Evolutionary conservation across 306 rosid species (phyloP).

Genomic region (Castanopsis chinensis): DNA sequence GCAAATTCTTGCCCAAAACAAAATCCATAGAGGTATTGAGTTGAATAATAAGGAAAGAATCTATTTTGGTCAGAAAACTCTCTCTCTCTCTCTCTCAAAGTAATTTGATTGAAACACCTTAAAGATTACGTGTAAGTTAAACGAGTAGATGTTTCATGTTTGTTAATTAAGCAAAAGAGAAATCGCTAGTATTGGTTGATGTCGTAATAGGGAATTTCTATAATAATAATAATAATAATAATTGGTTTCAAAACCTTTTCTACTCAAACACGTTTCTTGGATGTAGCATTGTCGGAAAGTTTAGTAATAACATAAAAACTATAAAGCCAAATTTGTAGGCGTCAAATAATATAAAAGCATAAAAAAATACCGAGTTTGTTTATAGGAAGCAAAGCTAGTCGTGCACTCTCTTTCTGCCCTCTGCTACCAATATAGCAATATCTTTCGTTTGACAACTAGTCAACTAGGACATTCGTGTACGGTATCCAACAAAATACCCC

Average conservation of each 20-base stretch:
- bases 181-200: no score
- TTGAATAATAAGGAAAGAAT: no score
- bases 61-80: no score
- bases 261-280: constrained; percentile 15
- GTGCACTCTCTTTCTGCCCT: constrained; percentile 4
- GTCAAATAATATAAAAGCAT: neutral
- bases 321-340: constrained; percentile 3
- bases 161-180: no score
- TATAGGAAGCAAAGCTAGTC: constrained; percentile 25
- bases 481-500: neutral
- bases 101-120: neutral
- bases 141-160: neutral
- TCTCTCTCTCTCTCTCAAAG: no score
- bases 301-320: neutral
- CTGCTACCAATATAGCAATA: neutral
- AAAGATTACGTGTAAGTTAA: neutral
- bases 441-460: neutral
- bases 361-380: neutral
- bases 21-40: no score
- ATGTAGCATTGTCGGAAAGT: constrained; percentile 4
- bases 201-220: no score
- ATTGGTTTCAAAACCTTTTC: neutral
- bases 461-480: neutral
- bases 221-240: neutral
- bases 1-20: no score